Evolutionary conservation across 805 yeast genomes (phyloP), one percentile per base, ranked within the genome.

Genomic region (Huiozyma naganishii): DNA sequence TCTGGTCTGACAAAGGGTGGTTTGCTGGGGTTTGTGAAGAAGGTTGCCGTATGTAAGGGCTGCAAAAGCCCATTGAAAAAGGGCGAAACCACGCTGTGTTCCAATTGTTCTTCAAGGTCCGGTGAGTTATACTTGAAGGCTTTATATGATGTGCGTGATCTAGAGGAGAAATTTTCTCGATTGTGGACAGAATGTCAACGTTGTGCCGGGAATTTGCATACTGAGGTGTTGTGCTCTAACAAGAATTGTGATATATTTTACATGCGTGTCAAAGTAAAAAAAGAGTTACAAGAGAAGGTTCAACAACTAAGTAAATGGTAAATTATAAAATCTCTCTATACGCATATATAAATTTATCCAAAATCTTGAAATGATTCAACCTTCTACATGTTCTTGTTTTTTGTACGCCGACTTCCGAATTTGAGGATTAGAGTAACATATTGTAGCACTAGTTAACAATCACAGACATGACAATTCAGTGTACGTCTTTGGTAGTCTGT

Each of bases 151-250:
- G 79, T 89, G 72, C 83, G 87, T 58, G 79, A 77, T 37, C 65
- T 90, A 47, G 95, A 92, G 59, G 74, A 77, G 47, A 80, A 82
- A 52, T 92, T 87, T 55, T 80, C 95, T 3, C 71, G 94, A 50
- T 67, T 92, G 49, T 92, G 99, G 99, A 90, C 97, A 0, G 95
- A 92, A 59, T 94, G 99, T 61, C 99, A 92, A 66, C 70, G 97
- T 46, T 92, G 98, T 63, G 97, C 94, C 54, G 97, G 97, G 0
- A 84, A 92, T 27, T 67, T 94, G 43, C 97, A 92, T 55, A 96
- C 88, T 64, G 97, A 92, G 53, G 97, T 92, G 4, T 69, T 90
- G 27, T 92, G 99, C 62, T 80, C 95, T 0, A 87, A 90, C 52
- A 88, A 89, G 52, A 97, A 92, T 63, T 92, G 99, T 67, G 96